phyloP scores from a whole-genome alignment of 164 flowering plant genomes.

The Liquidambar formosana region DNA sequence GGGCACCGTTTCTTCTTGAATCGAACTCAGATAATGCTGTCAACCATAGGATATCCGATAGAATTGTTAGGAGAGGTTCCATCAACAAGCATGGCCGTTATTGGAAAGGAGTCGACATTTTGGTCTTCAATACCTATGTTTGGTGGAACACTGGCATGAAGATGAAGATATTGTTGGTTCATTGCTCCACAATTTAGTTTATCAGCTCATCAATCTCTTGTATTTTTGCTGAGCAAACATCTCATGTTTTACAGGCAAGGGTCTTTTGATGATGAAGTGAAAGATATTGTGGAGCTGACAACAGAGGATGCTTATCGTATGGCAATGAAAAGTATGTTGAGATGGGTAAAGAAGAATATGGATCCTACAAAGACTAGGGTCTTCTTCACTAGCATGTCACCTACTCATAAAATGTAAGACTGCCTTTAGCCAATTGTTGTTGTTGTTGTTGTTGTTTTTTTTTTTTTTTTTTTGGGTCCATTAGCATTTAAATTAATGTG shows the following conservation, averaged over 20 bases:
- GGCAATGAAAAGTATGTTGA: conserved; percentile 71
- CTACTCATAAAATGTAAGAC: conserved; percentile 49
- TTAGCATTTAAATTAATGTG: too few species aligned
- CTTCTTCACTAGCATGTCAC: conserved; percentile 79
- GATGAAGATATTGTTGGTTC: conserved; percentile 53
- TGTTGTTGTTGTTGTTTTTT: too few species aligned
- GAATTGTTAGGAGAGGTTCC: conserved; percentile 64
- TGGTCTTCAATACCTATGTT: conserved; percentile 70
- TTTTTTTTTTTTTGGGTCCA: too few species aligned
- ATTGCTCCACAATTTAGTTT: not conserved
- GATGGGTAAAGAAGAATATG: conserved; percentile 71
- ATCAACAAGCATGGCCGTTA: conserved; percentile 57
- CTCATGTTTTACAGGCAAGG: conserved; percentile 42
- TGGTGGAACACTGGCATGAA: conserved; percentile 80
- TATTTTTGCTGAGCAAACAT: not conserved
- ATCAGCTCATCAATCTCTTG: not conserved
- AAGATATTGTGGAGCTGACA: conserved; percentile 41
- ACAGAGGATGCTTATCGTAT: conserved; percentile 66
- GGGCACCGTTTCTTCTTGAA: conserved; percentile 96
- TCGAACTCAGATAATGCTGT: conserved; percentile 74
- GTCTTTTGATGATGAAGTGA: conserved; percentile 55
- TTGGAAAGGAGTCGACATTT: conserved; percentile 68
- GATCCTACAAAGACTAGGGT: conserved; percentile 57
- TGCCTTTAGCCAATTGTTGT: too few species aligned
- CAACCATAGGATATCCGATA: conserved; percentile 54